phyloP scores from a whole-genome alignment of 371 early-diverging fungal genomes.

The Mucor racemosus region DNA sequence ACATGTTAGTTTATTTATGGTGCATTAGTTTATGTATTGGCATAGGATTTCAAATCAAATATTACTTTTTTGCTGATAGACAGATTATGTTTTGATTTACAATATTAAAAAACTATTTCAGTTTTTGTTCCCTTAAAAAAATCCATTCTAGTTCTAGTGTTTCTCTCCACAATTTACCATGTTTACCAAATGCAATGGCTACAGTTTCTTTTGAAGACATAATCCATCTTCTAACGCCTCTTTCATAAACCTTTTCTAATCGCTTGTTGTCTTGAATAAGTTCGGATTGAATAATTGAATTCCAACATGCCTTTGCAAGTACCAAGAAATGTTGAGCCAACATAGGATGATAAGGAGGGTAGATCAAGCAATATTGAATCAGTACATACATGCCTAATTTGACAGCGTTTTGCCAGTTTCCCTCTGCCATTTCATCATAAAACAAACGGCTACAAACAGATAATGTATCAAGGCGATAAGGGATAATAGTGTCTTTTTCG shows the following conservation, averaged over 20 bases:
- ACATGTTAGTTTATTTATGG: constrained; percentile 22
- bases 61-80: constrained; percentile 5
- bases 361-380: constrained; percentile 68
- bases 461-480: constrained; percentile 40
- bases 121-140: constrained; percentile 50
- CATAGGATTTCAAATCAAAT: constrained; percentile 19
- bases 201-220: constrained; percentile 43
- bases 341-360: constrained; percentile 77
- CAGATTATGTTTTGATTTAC: neutral
- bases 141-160: constrained; percentile 51
- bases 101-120: constrained; percentile 21
- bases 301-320: constrained; percentile 72
- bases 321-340: constrained; percentile 68
- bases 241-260: constrained; percentile 44
- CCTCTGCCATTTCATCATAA: constrained; percentile 46
- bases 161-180: constrained; percentile 49
- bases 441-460: constrained; percentile 36
- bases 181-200: constrained; percentile 39
- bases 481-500: constrained; percentile 20
- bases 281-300: constrained; percentile 49
- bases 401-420: constrained; percentile 56
- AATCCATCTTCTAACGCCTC: constrained; percentile 51
- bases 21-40: constrained; percentile 17
- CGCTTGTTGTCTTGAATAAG: constrained; percentile 18
- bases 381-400: constrained; percentile 65